phyloP scores from a whole-genome alignment of 352 stramenopile species.

The Peronosclerospora sorghi region DNA sequence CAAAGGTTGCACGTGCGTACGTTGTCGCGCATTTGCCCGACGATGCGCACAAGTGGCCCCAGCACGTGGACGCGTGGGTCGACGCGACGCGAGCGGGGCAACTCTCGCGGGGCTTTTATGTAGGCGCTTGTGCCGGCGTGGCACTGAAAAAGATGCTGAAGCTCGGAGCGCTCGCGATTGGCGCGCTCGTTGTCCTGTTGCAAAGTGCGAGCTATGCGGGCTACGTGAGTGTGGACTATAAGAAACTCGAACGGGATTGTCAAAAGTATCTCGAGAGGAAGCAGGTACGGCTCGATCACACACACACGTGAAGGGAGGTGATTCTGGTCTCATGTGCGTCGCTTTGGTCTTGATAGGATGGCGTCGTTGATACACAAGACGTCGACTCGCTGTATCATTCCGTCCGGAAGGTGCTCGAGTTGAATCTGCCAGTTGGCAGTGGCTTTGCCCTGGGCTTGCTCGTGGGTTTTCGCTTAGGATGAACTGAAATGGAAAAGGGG shows the following conservation, averaged over 20 bases:
- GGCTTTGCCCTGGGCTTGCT: slow-evolving; percentile 69
- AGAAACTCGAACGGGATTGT: slow-evolving; percentile 79
- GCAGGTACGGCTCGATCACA: slow-evolving; percentile 35
- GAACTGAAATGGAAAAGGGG: background rate
- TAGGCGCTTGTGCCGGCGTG: slow-evolving; percentile 86
- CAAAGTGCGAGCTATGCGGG: slow-evolving; percentile 84
- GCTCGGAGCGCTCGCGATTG: slow-evolving; percentile 72
- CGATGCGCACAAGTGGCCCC: slow-evolving; percentile 31
- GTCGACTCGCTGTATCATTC: slow-evolving; percentile 66
- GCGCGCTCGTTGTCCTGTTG: slow-evolving; percentile 77
- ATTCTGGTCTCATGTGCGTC: background rate
- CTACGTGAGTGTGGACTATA: slow-evolving; percentile 89
- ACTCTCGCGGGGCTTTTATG: slow-evolving; percentile 83
- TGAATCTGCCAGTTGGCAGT: slow-evolving; percentile 60
- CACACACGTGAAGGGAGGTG: background rate
- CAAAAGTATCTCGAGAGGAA: slow-evolving; percentile 67
- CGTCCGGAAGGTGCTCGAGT: slow-evolving; percentile 69
- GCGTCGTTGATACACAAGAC: slow-evolving; percentile 62
- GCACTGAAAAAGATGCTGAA: slow-evolving; percentile 89
- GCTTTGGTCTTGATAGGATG: slow-evolving; percentile 35
- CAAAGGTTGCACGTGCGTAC: slow-evolving; percentile 22
- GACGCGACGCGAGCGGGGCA: slow-evolving; percentile 58
- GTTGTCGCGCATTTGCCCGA: slow-evolving; percentile 32
- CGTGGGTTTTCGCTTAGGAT: slow-evolving; percentile 66
- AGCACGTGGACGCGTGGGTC: slow-evolving; percentile 50